These are phyloP conservation scores for Galerina marginata DNA, from an alignment of 768 basidiomycete species.

Conservation along the genomic window DNA sequence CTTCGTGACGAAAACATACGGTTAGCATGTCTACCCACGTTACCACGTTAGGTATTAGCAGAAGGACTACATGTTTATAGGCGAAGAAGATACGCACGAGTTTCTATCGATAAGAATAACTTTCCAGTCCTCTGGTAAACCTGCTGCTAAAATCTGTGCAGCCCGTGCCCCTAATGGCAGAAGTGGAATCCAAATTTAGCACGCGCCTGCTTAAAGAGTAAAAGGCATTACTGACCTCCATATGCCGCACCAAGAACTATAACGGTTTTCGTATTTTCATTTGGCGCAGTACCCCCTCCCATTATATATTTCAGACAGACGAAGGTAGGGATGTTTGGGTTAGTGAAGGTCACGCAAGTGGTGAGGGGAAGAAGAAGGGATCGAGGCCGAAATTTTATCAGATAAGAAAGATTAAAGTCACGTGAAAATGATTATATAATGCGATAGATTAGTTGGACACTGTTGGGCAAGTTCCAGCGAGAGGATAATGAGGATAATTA, in stretches of 20 bases:
- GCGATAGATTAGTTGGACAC: no score
- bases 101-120: conserved; percentile 66
- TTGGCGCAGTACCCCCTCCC: conserved; percentile 28
- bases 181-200: conserved; percentile 12
- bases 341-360: neutral
- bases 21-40: conserved; percentile 47
- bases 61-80: neutral
- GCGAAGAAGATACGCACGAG: conserved; percentile 42
- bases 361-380: neutral
- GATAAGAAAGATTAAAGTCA: conserved; percentile 22
- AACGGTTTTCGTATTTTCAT: conserved; percentile 41
- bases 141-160: conserved; percentile 52
- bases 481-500: no score
- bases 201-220: neutral
- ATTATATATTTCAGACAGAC: conserved; percentile 6
- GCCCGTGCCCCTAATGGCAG: conserved; percentile 48
- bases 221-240: conserved; percentile 45
- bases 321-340: neutral
- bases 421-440: no score
- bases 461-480: no score
- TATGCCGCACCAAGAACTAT: conserved; percentile 62
- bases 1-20: conserved; percentile 33
- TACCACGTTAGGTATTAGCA: neutral
- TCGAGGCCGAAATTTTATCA: conserved; percentile 23
- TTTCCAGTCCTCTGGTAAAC: conserved; percentile 56